These are phyloP conservation scores for Cryptococcus jaspeensis DNA, from an alignment of 1,284 basidiomycete species.

Conservation along the genomic window DNA sequence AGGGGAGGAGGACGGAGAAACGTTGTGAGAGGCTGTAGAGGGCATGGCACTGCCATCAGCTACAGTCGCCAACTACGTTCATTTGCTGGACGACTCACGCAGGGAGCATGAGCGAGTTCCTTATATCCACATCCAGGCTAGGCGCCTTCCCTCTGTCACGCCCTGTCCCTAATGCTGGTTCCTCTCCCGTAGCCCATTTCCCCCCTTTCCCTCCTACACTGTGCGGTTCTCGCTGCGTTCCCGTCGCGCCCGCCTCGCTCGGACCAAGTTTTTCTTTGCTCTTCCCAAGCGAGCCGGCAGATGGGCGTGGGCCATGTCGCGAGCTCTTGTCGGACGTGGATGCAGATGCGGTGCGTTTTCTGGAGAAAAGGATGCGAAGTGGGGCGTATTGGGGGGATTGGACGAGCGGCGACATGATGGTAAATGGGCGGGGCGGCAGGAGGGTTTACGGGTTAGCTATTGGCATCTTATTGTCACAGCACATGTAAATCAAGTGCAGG, in stretches of 20 bases:
- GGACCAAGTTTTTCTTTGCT: background rate
- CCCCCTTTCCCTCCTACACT: constrained; percentile 4
- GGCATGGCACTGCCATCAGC: background rate
- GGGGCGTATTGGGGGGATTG: background rate
- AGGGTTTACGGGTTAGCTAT: background rate
- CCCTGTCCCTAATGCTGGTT: background rate
- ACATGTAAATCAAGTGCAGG: background rate
- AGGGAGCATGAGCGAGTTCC: constrained; percentile 47
- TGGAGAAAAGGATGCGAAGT: background rate
- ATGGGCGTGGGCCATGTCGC: background rate
- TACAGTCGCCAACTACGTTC: background rate
- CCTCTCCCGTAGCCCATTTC: background rate
- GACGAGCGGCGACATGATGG: background rate
- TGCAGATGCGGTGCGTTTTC: constrained; percentile 12
- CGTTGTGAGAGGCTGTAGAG: constrained; percentile 36
- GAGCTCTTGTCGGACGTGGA: constrained; percentile 12
- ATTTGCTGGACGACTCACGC: constrained; percentile 27
- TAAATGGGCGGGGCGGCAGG: background rate
- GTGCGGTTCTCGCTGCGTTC: background rate
- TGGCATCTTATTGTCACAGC: background rate
- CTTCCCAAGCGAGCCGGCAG: background rate
- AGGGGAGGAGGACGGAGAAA: constrained; percentile 47
- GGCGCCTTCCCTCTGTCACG: constrained; percentile 20
- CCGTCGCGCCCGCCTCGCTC: background rate
- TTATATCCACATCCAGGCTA: constrained; percentile 41